Conservation (phyloP, 2,329 filamentous ascomycete genomes). For the Fusarium pseudograminearum region DNA sequence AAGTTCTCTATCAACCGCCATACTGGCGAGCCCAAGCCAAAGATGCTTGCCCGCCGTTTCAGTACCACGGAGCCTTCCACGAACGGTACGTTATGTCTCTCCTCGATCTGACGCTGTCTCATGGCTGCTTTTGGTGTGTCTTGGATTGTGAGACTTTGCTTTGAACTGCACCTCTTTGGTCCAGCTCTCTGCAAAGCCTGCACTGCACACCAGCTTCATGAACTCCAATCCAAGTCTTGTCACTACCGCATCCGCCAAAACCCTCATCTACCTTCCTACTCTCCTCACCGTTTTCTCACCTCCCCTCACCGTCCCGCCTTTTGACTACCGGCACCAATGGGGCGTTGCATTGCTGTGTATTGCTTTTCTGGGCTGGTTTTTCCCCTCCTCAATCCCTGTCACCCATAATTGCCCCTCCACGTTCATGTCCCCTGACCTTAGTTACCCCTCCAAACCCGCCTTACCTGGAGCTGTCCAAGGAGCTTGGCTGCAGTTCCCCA, state of each 20-base stretch:
- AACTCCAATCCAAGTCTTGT: neutral
- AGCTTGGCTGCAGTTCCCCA: constrained; percentile 29
- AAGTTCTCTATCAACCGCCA: constrained; percentile 77
- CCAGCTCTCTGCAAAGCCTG: neutral
- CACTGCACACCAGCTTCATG: neutral
- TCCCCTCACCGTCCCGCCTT: constrained; percentile 42
- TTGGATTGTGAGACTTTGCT: neutral
- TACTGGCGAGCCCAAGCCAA: constrained; percentile 69
- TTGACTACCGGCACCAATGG: constrained; percentile 33
- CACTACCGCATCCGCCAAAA: constrained; percentile 7
- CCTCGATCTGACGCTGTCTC: neutral
- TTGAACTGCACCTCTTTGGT: neutral
- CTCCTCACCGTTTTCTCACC: constrained; percentile 35
- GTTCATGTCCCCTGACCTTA: constrained; percentile 1
- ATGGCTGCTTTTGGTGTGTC: neutral
- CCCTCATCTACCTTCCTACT: constrained; percentile 7
- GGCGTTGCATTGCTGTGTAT: constrained; percentile 8
- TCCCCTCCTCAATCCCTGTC: constrained; percentile 29
- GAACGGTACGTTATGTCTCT: constrained; percentile 59
- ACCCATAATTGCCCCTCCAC: constrained; percentile 28
- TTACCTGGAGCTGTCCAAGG: constrained; percentile 12
- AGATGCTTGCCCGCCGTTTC: constrained; percentile 63
- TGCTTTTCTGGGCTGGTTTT: constrained; percentile 1
- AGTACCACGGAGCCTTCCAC: constrained; percentile 68
- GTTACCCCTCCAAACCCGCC: constrained; percentile 37